Base-by-base conservation (phyloP, 345 rosid species). In the Mangifera indica region DNA sequence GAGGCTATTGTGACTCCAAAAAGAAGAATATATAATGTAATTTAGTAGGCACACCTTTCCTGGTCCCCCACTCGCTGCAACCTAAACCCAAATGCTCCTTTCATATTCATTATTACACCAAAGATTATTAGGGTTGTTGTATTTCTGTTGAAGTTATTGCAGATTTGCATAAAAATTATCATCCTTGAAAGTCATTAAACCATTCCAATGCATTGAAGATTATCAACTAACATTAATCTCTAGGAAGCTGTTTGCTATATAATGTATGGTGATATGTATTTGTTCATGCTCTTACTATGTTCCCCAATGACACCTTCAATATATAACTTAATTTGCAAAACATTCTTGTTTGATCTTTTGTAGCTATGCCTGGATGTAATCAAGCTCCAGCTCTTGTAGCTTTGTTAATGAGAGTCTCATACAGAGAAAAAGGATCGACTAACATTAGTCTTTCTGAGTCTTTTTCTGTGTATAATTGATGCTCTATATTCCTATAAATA, bases 31-130 rank as follows among this genome's bases (percentile, higher is more conserved):
- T 71, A 7, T 66, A 52, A 63, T 52, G 69, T 34, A 69, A 56
- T 76, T 29, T 48, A 29, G 76, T 56, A 14, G 26, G 54, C 72
- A 45, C 53, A 37, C 37, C 63, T 40, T 66, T 48, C 14, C 69
- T 73, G 83, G 87, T 84, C 83, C 82, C 84, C 63, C 24, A 45
- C 45, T 22, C 5, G 52, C 70, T 49, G 70, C 64, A 60, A 69
- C 71, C 78, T 67, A 44, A 67, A n/a, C 21, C 51, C 60, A 72
- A 65, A 60, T 2, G 64, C 57, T 20, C 69, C 68, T 29, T 29
- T 29, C 3, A 29, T 29, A 29, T 29, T 67, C 66, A 48, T 67
- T 25, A 22, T 48, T 54, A 34, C 66, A 59, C n/a, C 18, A 34
- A 25, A 22, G 20, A 59, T 13, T 1, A 26, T 29, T 26, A 9